These are phyloP conservation scores for Aspergillus ibericus DNA, from an alignment of 2,329 filamentous ascomycete species.

Conservation along the genomic window DNA sequence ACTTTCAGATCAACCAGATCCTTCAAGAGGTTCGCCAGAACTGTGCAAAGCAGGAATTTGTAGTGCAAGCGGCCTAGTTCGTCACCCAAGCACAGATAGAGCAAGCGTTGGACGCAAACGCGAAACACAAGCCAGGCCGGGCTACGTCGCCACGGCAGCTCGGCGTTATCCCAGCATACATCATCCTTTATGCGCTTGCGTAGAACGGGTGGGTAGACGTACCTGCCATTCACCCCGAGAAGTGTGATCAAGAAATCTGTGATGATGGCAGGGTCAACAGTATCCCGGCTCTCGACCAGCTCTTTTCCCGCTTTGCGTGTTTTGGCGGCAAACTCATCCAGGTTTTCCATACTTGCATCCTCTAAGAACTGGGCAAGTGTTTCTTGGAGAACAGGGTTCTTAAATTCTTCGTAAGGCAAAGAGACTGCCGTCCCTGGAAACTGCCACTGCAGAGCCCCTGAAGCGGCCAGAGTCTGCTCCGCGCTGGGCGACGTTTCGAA, in stretches of 20 bases:
- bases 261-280: constrained; percentile 57
- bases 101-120: constrained; percentile 56
- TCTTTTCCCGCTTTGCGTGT: constrained; percentile 53
- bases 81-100: constrained; percentile 45
- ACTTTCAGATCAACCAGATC: constrained; percentile 33
- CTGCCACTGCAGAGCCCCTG: constrained; percentile 56
- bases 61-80: constrained; percentile 52
- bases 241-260: constrained; percentile 61
- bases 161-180: constrained; percentile 51
- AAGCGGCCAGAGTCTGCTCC: constrained; percentile 53
- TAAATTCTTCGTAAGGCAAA: constrained; percentile 44
- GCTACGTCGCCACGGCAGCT: constrained; percentile 62
- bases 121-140: constrained; percentile 64
- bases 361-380: constrained; percentile 56
- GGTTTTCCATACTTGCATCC: constrained; percentile 54
- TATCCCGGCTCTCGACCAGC: constrained; percentile 59
- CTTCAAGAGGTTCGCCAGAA: constrained; percentile 51
- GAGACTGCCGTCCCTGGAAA: constrained; percentile 59
- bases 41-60: constrained; percentile 57
- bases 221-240: constrained; percentile 55
- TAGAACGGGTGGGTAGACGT: constrained; percentile 40
- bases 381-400: constrained; percentile 47
- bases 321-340: constrained; percentile 55
- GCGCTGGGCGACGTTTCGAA: constrained; percentile 62
- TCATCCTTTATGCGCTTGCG: constrained; percentile 65